Evolutionary conservation across 805 yeast species (phyloP), one percentile per base, ranked within the genome.

Genomic region (Starmerella davenportii): DNA sequence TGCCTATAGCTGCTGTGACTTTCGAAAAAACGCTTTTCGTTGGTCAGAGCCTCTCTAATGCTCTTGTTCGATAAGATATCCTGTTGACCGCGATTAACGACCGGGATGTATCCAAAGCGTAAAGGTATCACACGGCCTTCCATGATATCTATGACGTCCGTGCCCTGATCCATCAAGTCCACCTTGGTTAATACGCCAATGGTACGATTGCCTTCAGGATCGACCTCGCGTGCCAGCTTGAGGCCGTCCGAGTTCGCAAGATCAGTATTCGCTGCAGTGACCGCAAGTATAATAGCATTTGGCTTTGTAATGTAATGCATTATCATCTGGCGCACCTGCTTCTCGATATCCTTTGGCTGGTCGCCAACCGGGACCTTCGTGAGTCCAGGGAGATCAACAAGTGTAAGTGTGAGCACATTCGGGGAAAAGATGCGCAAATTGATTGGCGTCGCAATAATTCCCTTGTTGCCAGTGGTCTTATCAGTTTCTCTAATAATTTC

Each of bases 311-410:
- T 85, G 57, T 79, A 90, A 59, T 84, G 84, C 69, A 90, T 68
- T 38, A 90, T 69, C 81, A 90, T 77, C 49, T 82, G 93, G 58
- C 81, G 77, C 53, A 90, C 90, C 58, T 81, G 95, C 48, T 70
- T 74, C 63, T 90, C 98, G 48, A 90, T 90, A 57, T 90, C 98
- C 55, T 79, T 79, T 41, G 98, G 98, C 61, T 90, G 98, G 60
- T 90, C 98, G 39, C 98, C 98, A 35, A 90, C 95, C 5, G 98
- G 98, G 29, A 90, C 96, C 57, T 90, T 90, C 20, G 98, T 90
- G 52, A 90, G 71, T 46, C 98, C 98, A 4, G 98, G 98, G 52
- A 90, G 68, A 63, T 90, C 98, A 28, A 90, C 96, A 52, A 90
- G 70, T 9, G 98, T 90, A 59, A 87, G 70, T 21, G 95, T 90